Evolutionary conservation across 1,284 basidiomycete genomes (phyloP), one percentile per base, ranked within the genome.

Genomic region (Trametes pubescens): DNA sequence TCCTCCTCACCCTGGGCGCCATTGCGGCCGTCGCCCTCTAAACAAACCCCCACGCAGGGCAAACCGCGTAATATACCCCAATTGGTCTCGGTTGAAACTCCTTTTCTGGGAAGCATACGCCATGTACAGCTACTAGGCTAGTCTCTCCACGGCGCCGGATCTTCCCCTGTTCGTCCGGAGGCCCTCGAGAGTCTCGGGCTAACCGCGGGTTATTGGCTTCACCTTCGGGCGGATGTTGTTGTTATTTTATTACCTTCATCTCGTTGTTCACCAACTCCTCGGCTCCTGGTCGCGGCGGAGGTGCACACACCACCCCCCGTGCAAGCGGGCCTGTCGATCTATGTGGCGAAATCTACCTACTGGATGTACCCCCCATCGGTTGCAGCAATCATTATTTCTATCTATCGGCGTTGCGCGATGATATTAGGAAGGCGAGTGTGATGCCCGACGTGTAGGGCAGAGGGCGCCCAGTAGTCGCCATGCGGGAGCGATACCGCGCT

Each of bases 1-100:
- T 75, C 62, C 66, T 71, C 51, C 54, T 78, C 56, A 72, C 73
- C 29, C 62, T 78, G 64, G 74, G 65, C 43, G 72, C 72, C 38
- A 61, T 70, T 34, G 59, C 75, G 47, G 72, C 69, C 48, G 51
- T 77, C 63, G 61, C 71, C 34, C 62, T 75, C 62, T 78, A 66
- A 68, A 61, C 59, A 43, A 54, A n/a, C 59, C 57, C 59, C 18
- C 21, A 38, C 59, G 64, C 67, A 51, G 62, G 51, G 64, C 55
- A 58, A 62, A 47, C 34, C 64, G 67, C 67, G 48, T 46, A 56
- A 64, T 68, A 68, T 65, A 65, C 66, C 48, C 47, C 57, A 51
- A 16, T 29, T 51, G 56, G 57, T 61, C 59, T 61, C 37, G 13
- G 29, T 37, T 48, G 11, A 34, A 18, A 6, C 46, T 51, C 32